Base-by-base conservation (phyloP, 2,329 filamentous ascomycete species). In the Ceratocystis ficicola region DNA sequence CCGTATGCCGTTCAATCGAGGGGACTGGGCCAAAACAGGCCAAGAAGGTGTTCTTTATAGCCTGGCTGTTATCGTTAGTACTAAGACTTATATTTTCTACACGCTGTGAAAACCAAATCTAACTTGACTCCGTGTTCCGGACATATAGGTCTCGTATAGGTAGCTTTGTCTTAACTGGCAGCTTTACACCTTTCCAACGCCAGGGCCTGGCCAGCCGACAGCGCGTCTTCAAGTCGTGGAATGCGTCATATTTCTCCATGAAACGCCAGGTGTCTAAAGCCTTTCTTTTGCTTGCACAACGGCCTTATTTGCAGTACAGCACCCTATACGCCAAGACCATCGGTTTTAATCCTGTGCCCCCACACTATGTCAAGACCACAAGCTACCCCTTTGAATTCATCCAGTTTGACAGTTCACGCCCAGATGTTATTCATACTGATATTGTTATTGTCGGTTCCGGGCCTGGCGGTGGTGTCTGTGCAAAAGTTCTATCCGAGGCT, bases 381-480 rank as follows among this genome's bases (percentile, higher is more conserved):
- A 77, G 77, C 3, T 83, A 80, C 67, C 76, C 81, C 44, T 89
- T 82, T 71, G 73, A 78, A 0, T 89, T 89, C 70, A 71, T 87
- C 59, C 84, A 88, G 71, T 78, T 87, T 69, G n/a, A 57, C 25
- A 30, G 25, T 5, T n/a, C 22, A 15, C 22, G 12, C 15, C 52
- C 52, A 6, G 52, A 57, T 15, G 52, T 57, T 8, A 12, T 57
- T 6, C 52, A 57, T 28, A 57, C 52, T 12, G 93, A 96, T 73
- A 84, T 95, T 0, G 84, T 95, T 50, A 85, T 96, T 67, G 81
- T 96, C 22, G 92, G 92, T 1, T 94, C 89, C 46, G 92, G 92
- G 32, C 95, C 89, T 70, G 92, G 92, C 69, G 91, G 89, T 50
- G 89, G 81, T 8, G 90, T 96, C 0, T 83, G 82, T 44, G 91